These are phyloP conservation scores for Platismatia glauca DNA, from an alignment of 495 filamentous ascomycete genomes.

Conservation along the genomic window DNA sequence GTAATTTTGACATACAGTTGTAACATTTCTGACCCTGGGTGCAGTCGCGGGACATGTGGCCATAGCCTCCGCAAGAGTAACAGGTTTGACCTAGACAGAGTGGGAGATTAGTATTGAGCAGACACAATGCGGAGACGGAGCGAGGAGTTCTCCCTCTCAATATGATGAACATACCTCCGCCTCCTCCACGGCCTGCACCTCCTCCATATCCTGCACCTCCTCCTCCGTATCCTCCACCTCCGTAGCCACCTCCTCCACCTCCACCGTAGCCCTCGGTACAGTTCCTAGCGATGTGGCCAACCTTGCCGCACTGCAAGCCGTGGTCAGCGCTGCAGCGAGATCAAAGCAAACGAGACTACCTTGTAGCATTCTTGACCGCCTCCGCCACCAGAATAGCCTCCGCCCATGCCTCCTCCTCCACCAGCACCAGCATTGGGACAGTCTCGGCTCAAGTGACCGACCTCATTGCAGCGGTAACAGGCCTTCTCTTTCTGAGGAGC, in stretches of 20 bases:
- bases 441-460: slow-evolving; percentile 90
- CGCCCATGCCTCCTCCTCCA: slow-evolving; percentile 35
- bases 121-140: background rate
- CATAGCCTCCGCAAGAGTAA: slow-evolving; percentile 94
- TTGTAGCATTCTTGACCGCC: slow-evolving; percentile 87
- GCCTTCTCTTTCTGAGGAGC: slow-evolving; percentile 86
- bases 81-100: slow-evolving; percentile 55
- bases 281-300: slow-evolving; percentile 62
- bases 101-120: background rate
- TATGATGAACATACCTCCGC: slow-evolving; percentile 24
- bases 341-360: background rate
- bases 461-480: slow-evolving; percentile 86
- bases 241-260: slow-evolving; percentile 38
- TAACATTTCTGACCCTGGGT: slow-evolving; percentile 99
- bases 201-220: slow-evolving; percentile 45
- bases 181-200: slow-evolving; percentile 40
- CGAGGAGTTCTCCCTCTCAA: no score
- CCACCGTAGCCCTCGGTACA: slow-evolving; percentile 80
- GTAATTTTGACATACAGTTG: slow-evolving; percentile 59
- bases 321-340: background rate
- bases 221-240: slow-evolving; percentile 38
- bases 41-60: slow-evolving; percentile 95
- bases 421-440: slow-evolving; percentile 56
- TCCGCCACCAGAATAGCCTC: slow-evolving; percentile 31
- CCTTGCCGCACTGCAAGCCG: slow-evolving; percentile 61